Percentiles rank a stretch among this genome's conserved stretches.
These are phyloP conservation scores for Yarrowia divulgata DNA, from an alignment of 805 yeast species.

Conservation along the genomic window DNA sequence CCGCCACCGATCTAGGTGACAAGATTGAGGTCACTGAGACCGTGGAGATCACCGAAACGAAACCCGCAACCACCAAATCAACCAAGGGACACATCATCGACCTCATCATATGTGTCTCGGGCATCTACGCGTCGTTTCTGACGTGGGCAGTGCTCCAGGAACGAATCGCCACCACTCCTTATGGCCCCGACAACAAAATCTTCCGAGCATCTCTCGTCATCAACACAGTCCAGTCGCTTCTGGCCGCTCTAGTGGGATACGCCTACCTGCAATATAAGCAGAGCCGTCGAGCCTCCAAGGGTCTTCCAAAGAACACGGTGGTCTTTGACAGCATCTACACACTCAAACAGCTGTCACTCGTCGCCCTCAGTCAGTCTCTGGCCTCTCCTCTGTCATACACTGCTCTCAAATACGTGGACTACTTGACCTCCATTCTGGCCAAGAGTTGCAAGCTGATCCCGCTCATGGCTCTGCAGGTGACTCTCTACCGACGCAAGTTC, in stretches of 20 bases:
- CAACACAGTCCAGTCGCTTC: slow-evolving; percentile 73
- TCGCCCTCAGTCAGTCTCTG: slow-evolving; percentile 68
- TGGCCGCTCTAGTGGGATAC: slow-evolving; percentile 75
- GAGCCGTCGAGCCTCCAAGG: slow-evolving; percentile 42
- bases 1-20: not conserved
- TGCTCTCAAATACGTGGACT: slow-evolving; percentile 83
- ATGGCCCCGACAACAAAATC: slow-evolving; percentile 61
- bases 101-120: slow-evolving; percentile 54
- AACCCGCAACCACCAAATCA: slow-evolving; percentile 2
- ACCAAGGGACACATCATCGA: slow-evolving; percentile 35
- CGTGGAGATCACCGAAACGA: not conserved
- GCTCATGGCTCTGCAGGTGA: slow-evolving; percentile 82
- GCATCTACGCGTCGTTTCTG: slow-evolving; percentile 85
- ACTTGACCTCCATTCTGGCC: slow-evolving; percentile 81
- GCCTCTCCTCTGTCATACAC: slow-evolving; percentile 85
- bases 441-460: slow-evolving; percentile 95
- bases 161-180: slow-evolving; percentile 76
- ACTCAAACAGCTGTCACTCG: slow-evolving; percentile 17
- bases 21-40: not conserved
- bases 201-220: slow-evolving; percentile 84
- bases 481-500: slow-evolving; percentile 72
- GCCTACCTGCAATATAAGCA: slow-evolving; percentile 56
- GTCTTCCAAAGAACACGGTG: slow-evolving; percentile 40
- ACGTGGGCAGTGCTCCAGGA: slow-evolving; percentile 95
- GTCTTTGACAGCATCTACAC: slow-evolving; percentile 17